Evolutionary conservation across 2,329 filamentous ascomycete genomes (phyloP).

Genomic region (Epichloe scottii): DNA sequence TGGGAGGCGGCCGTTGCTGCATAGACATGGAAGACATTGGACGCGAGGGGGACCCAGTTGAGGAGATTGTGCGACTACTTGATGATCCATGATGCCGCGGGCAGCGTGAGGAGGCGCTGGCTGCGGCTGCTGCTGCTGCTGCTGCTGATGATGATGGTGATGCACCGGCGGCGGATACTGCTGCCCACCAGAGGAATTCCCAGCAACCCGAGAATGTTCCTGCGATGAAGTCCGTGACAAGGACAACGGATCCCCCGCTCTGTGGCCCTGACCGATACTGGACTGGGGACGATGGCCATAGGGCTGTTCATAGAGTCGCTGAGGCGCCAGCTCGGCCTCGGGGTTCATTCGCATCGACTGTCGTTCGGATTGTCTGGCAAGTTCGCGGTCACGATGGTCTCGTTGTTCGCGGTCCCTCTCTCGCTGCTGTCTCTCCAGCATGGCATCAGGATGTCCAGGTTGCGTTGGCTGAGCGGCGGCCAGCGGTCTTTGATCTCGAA

Average conservation of each 20-base stretch:
- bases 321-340: constrained; percentile 31
- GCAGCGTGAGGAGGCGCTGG: not conserved
- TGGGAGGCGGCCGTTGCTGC: constrained; percentile 22
- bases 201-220: constrained; percentile 30
- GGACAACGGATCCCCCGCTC: constrained; percentile 27
- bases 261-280: constrained; percentile 23
- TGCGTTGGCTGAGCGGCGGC: constrained; percentile 4
- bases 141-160: constrained; percentile 13
- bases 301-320: constrained; percentile 30
- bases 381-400: constrained; percentile 8
- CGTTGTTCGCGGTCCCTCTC: constrained; percentile 10
- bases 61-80: constrained; percentile 24
- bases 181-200: constrained; percentile 12
- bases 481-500: constrained; percentile 7
- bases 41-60: constrained; percentile 26
- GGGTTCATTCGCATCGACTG: constrained; percentile 32
- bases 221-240: constrained; percentile 26
- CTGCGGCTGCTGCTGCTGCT: not conserved
- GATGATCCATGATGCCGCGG: constrained; percentile 28
- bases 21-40: constrained; percentile 25
- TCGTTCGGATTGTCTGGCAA: constrained; percentile 12
- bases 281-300: constrained; percentile 28
- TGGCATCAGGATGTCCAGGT: constrained; percentile 2
- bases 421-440: constrained; percentile 11
- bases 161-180: constrained; percentile 17